These are phyloP conservation scores for Ascochyta fabae DNA, from an alignment of 2,329 filamentous ascomycete species.

Conservation along the genomic window DNA sequence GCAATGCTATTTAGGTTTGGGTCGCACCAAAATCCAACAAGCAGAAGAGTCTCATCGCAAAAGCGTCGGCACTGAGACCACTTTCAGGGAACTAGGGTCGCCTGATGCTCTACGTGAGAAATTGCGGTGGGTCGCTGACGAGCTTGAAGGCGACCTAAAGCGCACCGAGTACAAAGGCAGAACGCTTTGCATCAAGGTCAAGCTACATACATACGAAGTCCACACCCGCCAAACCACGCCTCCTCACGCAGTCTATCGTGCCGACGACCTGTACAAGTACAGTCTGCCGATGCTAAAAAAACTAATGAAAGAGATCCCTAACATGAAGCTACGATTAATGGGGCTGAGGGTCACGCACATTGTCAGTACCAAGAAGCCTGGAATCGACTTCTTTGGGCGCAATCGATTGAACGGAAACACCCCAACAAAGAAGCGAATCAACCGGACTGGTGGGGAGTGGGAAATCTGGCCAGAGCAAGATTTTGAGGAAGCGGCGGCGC, in stretches of 20 bases:
- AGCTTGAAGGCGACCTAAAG: constrained; percentile 83
- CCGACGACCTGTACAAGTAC: constrained; percentile 84
- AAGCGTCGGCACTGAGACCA: constrained; percentile 91
- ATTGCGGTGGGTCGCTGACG: constrained; percentile 79
- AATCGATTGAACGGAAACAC: constrained; percentile 23
- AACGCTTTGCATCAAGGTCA: constrained; percentile 91
- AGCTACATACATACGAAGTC: constrained; percentile 92
- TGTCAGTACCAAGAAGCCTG: constrained; percentile 81
- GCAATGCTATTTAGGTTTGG: constrained; percentile 82
- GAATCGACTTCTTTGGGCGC: constrained; percentile 80
- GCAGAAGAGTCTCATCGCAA: constrained; percentile 91
- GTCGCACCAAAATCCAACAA: constrained; percentile 82
- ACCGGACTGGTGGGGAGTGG: constrained; percentile 59
- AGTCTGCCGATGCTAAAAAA: constrained; percentile 83
- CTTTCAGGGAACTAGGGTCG: constrained; percentile 80
- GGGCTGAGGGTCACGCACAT: constrained; percentile 88
- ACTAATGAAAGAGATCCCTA: constrained; percentile 81
- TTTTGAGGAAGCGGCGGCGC: constrained; percentile 66
- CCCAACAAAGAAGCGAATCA: constrained; percentile 16
- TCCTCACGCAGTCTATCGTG: constrained; percentile 72
- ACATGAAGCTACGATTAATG: constrained; percentile 82
- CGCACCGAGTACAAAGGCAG: constrained; percentile 83
- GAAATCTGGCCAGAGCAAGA: constrained; percentile 73
- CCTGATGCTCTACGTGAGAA: constrained; percentile 74
- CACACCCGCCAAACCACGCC: constrained; percentile 80